Percentiles rank a stretch among this genome's conserved stretches.
Conservation (phyloP, 176 grass and related monocot species). For the Avena atlantica region DNA sequence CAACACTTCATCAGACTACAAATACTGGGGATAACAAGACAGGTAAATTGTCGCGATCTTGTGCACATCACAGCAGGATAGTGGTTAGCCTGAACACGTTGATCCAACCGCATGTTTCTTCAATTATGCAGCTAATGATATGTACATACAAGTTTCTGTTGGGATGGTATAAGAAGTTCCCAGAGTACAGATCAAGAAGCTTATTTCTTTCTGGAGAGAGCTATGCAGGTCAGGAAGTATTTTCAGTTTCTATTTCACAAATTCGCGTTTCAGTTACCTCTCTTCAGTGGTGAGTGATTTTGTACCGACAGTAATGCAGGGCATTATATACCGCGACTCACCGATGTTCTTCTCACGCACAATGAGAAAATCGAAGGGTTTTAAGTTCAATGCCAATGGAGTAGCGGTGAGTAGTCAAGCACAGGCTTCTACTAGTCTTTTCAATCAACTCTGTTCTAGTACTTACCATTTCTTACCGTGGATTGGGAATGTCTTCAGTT, state of each 20-base stretch:
- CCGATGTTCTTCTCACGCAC: constrained; percentile 70
- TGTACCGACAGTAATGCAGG: constrained; percentile 47
- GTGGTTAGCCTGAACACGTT: background rate
- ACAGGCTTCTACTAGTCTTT: constrained; percentile 9
- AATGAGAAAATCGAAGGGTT: constrained; percentile 76
- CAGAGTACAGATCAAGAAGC: constrained; percentile 66
- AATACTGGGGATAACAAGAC: constrained; percentile 64
- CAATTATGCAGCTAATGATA: constrained; percentile 66
- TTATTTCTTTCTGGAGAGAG: constrained; percentile 92
- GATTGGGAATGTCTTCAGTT: constrained; percentile 70
- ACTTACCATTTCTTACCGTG: constrained; percentile 15
- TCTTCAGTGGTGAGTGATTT: background rate
- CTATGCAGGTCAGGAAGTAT: constrained; percentile 71
- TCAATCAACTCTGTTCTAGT: background rate
- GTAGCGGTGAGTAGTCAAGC: constrained; percentile 65
- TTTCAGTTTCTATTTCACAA: background rate
- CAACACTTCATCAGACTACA: constrained; percentile 86
- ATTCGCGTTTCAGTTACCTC: background rate
- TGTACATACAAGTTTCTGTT: constrained; percentile 79
- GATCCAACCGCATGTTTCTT: constrained; percentile 33
- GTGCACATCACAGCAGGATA: background rate
- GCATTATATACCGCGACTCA: constrained; percentile 92
- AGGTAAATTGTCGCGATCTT: constrained; percentile 51
- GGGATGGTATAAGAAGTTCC: constrained; percentile 90
- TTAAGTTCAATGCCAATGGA: constrained; percentile 97